Evolutionary conservation across 768 basidiomycete genomes (phyloP).

Genomic region (Rhizopogon vesiculosus): DNA sequence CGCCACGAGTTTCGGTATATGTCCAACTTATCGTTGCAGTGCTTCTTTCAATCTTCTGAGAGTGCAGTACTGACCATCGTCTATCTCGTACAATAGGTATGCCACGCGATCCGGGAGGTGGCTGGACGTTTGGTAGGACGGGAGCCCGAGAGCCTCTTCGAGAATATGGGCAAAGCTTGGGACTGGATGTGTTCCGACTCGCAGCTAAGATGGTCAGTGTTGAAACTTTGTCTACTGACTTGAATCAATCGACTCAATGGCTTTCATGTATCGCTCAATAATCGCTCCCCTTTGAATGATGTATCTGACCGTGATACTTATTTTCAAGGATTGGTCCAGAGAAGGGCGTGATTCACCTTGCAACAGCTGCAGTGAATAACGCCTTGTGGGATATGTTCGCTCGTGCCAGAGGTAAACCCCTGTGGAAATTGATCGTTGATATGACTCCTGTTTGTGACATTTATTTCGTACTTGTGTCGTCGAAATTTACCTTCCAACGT

Average conservation of each 20-base stretch:
- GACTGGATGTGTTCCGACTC: constrained; percentile 83
- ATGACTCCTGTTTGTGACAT: constrained; percentile 62
- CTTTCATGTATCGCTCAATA: neutral
- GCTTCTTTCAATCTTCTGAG: neutral
- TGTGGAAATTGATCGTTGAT: constrained; percentile 93
- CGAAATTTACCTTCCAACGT: neutral
- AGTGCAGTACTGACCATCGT: neutral
- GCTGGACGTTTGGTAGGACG: constrained; percentile 81
- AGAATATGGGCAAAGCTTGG: constrained; percentile 90
- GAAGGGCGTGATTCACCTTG: constrained; percentile 93
- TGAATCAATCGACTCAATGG: neutral
- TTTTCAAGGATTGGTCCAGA: constrained; percentile 79
- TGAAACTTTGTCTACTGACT: neutral
- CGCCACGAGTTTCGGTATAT: neutral
- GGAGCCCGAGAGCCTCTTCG: constrained; percentile 76
- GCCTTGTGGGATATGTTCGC: constrained; percentile 95
- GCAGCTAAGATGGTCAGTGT: constrained; percentile 79
- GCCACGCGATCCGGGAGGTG: constrained; percentile 73
- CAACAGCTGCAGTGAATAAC: constrained; percentile 84
- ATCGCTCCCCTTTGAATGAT: neutral
- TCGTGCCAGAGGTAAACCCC: constrained; percentile 70
- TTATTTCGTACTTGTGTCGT: neutral
- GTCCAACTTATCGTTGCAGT: neutral
- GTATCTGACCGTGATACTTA: neutral
- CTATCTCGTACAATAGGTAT: constrained; percentile 48